Base-by-base conservation (phyloP, 2,329 filamentous ascomycete species). In the Diplodia sapinea region DNA sequence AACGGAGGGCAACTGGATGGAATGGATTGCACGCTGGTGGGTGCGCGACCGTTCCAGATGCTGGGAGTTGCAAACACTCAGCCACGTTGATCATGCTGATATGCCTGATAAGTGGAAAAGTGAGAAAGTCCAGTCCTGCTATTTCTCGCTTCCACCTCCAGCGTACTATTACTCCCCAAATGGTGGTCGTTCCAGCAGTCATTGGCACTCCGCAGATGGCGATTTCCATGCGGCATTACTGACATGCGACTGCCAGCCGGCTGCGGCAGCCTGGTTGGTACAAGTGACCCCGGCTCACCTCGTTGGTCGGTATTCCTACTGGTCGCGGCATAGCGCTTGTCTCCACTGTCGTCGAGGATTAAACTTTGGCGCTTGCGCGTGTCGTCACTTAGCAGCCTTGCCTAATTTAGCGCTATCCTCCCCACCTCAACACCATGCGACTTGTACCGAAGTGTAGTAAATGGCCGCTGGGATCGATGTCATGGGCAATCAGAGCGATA, bases 381-480 rank as follows among this genome's bases (percentile, higher is more conserved):
- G 59, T 26, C 47, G 59, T 51, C 59, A 62, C 59, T 63, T 49
- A 33, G 56, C 31, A 12, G 40, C 56, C 26, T 61, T 63, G 20
- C 59, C 47, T 40, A 38, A 26, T 36, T 38, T 9, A 40, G 59
- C 47, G 59, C 47, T 40, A 63, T 51, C 20, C 1, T 62, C 40
- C 17, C 57, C 57, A 50, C 43, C 26, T 62, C 57, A 62, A 62
- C 57, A 62, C 57, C 57, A 62, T 40, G 29, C 43, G 57, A 62
- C 40, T 62, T 40, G 57, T 29, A 40, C 26, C 15, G 2, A 54
- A n/a, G 31, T 5, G 38, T 3, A 12, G 11, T 1, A 29, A 31
- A 20, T 43, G 15, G 56, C 56, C 40, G 26, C 31, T 4, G 49
- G 26, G 31, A 56, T 54, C 13, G 31, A 38, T 33, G 11, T 36